A percentile compares a stretch with the other conserved stretches of the same genome.
phyloP scores from a whole-genome alignment of 2,329 filamentous ascomycete genomes.

The Aspergillus ochraceus region DNA sequence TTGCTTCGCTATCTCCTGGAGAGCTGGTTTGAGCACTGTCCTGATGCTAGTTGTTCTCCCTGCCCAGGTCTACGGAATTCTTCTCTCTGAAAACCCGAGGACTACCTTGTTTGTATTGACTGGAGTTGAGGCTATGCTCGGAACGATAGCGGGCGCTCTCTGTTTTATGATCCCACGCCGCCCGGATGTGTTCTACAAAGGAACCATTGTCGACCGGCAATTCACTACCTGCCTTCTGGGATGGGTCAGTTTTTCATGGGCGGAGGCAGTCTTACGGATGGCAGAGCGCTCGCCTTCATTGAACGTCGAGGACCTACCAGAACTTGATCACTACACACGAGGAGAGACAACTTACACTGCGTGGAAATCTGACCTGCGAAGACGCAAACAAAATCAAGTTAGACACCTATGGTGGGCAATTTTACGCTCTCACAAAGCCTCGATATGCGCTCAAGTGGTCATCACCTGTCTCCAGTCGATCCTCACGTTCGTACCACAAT shows the following conservation, averaged over 20 bases:
- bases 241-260: constrained; percentile 5
- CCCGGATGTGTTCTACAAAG: constrained; percentile 3
- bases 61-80: neutral
- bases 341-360: neutral
- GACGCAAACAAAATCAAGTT: neutral
- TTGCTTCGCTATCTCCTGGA: neutral
- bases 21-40: neutral
- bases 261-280: neutral
- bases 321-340: neutral
- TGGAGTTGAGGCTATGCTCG: neutral
- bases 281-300: neutral
- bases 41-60: neutral
- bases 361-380: neutral
- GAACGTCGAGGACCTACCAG: neutral
- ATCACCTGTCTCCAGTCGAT: constrained; percentile 55
- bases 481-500: constrained; percentile 66
- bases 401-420: neutral
- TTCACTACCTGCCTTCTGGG: constrained; percentile 2
- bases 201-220: constrained; percentile 3
- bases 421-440: constrained; percentile 23
- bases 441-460: constrained; percentile 57
- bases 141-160: neutral
- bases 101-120: neutral
- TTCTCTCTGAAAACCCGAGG: neutral
- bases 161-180: neutral